phyloP scores from a whole-genome alignment of 139 green algal genomes.

The Zygnema cylindricum region DNA sequence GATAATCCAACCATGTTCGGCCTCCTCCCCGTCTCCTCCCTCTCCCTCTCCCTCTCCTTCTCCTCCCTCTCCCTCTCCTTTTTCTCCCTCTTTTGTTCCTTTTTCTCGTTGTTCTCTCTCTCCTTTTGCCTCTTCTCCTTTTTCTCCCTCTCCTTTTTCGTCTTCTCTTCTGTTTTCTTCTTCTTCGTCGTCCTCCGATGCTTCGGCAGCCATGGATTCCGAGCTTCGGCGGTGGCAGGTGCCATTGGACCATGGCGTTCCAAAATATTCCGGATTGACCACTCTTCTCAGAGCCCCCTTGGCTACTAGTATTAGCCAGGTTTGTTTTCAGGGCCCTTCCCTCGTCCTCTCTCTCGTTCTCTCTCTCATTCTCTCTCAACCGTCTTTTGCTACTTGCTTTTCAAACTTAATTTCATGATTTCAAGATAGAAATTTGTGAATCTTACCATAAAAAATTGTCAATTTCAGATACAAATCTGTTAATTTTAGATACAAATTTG shows the following conservation, averaged over 20 bases:
- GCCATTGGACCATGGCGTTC: constrained; percentile 2
- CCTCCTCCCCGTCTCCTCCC: background rate
- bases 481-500: no score
- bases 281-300: constrained; percentile 33
- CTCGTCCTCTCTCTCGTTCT: no score
- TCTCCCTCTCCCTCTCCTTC: background rate
- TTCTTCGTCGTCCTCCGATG: background rate
- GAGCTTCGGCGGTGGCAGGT: background rate
- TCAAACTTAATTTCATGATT: background rate
- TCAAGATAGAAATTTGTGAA: no score
- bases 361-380: no score
- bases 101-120: constrained; percentile 15
- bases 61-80: background rate
- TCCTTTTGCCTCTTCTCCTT: background rate
- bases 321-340: background rate
- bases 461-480: no score
- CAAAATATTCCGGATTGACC: constrained; percentile 36
- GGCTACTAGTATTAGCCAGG: constrained; percentile 8
- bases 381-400: background rate
- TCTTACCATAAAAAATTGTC: no score
- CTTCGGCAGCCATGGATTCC: background rate
- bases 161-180: no score
- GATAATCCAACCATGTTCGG: background rate
- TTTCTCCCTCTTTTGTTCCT: background rate
- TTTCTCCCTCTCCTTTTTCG: constrained; percentile 9